Base-by-base conservation (phyloP, 2,329 filamentous ascomycete genomes). In the Fusarium chlamydosporum region DNA sequence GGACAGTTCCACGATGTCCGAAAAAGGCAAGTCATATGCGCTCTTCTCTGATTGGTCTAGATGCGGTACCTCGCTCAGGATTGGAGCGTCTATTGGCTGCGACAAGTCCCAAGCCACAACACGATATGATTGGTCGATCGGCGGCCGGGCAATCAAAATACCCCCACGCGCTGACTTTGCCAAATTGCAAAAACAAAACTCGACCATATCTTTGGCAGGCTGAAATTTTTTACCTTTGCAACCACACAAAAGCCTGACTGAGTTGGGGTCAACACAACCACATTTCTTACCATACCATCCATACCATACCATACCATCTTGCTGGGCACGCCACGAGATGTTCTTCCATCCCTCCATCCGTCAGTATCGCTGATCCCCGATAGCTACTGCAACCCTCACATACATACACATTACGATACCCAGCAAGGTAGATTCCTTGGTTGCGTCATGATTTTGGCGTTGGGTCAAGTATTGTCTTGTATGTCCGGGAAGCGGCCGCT, bases 121-220 rank as follows among this genome's bases (percentile, higher is more conserved):
- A 7, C 3, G 5, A 26, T 20, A 7, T 43, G 12, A 66, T 61
- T 67, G 62, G 64, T 7, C 35, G 12, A 38, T 37, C 31, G 48
- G 60, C 31, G 52, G 11, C 41, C 55, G 63, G 56, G 56, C 57
- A 65, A 68, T 59, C 60, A 60, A 47, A 71, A 37, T 45, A 63
- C 72, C 72, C 72, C 72, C 72, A 74, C 72, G 72, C 71, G 72
- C 71, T 74, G 71, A 74, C 72, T 68, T 65, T 71, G 54, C 43
- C 52, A 62, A 64, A 73, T 74, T 74, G 72, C 72, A 71, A 74
- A 74, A 67, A 72, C 67, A 72, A 74, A 74, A 70, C 69, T 64
- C 58, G 58, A 31, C 61, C 68, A 65, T 74, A 73, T 74, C 70
- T 54, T 64, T 59, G 23, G 13, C 54, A 48, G 43, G 23, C 46